phyloP scores from a whole-genome alignment of 805 yeast genomes.

The Sugiyamaella boreocaroliniensis region DNA sequence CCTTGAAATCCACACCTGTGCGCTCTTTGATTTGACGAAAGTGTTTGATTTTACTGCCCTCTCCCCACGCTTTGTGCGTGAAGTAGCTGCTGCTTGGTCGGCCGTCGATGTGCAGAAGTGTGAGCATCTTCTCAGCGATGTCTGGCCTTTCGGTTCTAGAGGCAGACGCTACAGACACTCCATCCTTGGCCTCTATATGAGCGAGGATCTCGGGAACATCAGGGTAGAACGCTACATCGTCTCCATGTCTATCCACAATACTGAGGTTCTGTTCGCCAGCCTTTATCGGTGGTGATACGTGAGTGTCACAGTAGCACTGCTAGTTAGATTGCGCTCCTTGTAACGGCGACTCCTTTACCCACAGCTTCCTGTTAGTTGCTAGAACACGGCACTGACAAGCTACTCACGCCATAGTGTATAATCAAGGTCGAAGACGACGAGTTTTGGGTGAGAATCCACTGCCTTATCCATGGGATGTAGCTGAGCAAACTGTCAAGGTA shows the following conservation, averaged over 20 bases:
- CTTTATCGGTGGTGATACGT: conserved; percentile 50
- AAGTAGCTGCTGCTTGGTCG: conserved; percentile 48
- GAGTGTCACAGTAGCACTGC: conserved; percentile 72
- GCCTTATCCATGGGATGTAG: background rate
- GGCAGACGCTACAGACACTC: conserved; percentile 52
- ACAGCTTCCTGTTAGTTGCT: conserved; percentile 12
- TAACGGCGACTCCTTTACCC: background rate
- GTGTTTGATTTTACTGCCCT: conserved; percentile 48
- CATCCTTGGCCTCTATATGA: conserved; percentile 41
- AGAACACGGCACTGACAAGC: background rate
- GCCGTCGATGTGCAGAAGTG: conserved; percentile 46
- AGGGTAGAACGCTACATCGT: conserved; percentile 48
- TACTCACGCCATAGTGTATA: conserved; percentile 68
- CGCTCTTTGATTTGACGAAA: conserved; percentile 44
- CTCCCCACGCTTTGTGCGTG: conserved; percentile 35
- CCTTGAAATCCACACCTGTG: conserved; percentile 40
- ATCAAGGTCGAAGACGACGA: conserved; percentile 68
- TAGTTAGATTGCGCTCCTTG: background rate
- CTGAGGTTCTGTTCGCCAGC: conserved; percentile 29
- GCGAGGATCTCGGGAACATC: conserved; percentile 62
- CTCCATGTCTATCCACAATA: conserved; percentile 51
- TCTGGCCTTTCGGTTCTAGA: conserved; percentile 74
- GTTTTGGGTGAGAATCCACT: conserved; percentile 34
- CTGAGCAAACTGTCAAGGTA: background rate
- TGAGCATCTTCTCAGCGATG: conserved; percentile 60